Evolutionary conservation across 768 basidiomycete species (phyloP).

Genomic region (Boletus patriciae): DNA sequence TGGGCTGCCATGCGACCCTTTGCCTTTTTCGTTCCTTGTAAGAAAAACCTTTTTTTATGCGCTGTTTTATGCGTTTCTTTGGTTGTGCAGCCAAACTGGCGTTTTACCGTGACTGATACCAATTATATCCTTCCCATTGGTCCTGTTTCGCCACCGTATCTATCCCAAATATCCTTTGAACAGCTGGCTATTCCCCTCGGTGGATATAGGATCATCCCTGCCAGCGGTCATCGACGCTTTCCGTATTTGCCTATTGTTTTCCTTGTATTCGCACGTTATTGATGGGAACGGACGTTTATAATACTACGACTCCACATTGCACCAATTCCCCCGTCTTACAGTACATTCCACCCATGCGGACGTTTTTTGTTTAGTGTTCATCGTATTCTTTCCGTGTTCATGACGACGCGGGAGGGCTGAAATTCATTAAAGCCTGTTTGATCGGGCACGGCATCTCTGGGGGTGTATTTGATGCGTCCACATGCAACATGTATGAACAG

Average conservation of each 20-base stretch:
- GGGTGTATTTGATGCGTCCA: not conserved
- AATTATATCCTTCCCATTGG: constrained; percentile 1
- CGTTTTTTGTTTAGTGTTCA: not conserved
- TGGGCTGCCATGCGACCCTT: not conserved
- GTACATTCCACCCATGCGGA: not conserved
- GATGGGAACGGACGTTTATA: constrained; percentile 9
- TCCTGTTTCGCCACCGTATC: not conserved
- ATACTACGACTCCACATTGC: not conserved
- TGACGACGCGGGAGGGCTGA: not conserved
- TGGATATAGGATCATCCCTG: constrained; percentile 3
- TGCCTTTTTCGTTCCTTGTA: not conserved
- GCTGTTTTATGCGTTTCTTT: not conserved
- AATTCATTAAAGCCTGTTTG: not conserved
- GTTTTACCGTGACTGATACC: constrained; percentile 2
- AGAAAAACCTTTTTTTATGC: not conserved
- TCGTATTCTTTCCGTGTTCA: not conserved
- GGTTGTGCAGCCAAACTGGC: not conserved
- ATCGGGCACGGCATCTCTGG: not conserved
- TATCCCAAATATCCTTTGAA: not conserved
- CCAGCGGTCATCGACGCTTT: not conserved
- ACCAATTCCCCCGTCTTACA: not conserved
- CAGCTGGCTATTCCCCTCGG: not conserved
- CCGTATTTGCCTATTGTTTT: not conserved
- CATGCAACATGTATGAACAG: not conserved
- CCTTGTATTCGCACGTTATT: constrained; percentile 2